phyloP scores from a whole-genome alignment of 202 grass and related monocot species.

The Schoenoplectus triqueter region DNA sequence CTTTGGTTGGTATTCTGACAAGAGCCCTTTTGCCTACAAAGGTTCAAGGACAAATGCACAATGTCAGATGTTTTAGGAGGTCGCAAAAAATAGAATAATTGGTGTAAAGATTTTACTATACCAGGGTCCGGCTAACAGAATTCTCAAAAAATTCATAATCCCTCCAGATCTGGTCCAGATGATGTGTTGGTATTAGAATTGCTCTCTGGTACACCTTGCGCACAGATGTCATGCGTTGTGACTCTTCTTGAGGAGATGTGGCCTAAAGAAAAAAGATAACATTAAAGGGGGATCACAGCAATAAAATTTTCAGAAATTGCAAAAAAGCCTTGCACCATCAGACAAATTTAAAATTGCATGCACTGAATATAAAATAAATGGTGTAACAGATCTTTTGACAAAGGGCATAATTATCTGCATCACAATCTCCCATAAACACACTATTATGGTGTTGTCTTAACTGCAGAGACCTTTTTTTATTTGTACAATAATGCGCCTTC shows the following conservation, averaged over 20 bases:
- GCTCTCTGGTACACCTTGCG: constrained; percentile 94
- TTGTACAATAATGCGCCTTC: background rate
- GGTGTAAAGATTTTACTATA: constrained; percentile 45
- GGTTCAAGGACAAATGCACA: constrained; percentile 19
- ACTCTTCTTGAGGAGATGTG: constrained; percentile 73
- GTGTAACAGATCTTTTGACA: constrained; percentile 53
- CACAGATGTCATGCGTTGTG: constrained; percentile 83
- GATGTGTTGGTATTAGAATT: constrained; percentile 91
- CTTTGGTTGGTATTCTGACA: constrained; percentile 97
- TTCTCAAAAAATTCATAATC: constrained; percentile 95
- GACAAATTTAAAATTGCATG: constrained; percentile 87
- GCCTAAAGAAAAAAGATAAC: constrained; percentile 44
- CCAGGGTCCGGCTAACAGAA: constrained; percentile 86
- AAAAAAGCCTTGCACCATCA: constrained; percentile 64
- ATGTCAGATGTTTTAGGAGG: constrained; percentile 29
- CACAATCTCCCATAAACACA: constrained; percentile 2
- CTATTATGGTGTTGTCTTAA: background rate
- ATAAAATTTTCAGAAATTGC: constrained; percentile 35
- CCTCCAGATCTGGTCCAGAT: constrained; percentile 93
- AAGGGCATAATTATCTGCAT: background rate
- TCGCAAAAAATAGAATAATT: background rate
- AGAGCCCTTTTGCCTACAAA: constrained; percentile 91
- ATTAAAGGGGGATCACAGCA: background rate
- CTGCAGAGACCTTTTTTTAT: background rate
- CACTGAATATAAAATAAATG: constrained; percentile 67